Evolutionary conservation across 257 asterid genomes (phyloP).

Genomic region (Solanum rostratum): DNA sequence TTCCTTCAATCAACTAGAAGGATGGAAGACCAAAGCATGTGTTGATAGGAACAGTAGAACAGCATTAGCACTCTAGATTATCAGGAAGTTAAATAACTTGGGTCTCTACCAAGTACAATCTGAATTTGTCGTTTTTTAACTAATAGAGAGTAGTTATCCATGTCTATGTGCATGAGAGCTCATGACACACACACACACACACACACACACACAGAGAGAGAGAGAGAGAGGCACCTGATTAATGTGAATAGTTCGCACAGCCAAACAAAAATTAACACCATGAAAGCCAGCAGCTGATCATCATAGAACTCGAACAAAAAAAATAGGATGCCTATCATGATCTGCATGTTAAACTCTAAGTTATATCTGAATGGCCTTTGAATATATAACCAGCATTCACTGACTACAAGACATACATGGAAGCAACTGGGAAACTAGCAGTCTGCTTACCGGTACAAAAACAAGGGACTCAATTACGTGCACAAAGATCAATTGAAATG

Average conservation of each 20-base stretch:
- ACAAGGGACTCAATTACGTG: conserved; percentile 98
- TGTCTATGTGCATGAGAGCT: neutral
- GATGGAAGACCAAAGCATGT: neutral
- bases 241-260: conserved; percentile 94
- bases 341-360: conserved; percentile 37
- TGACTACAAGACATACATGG: neutral
- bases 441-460: conserved; percentile 81
- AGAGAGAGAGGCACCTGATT: conserved; percentile 60
- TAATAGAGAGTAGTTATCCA: neutral
- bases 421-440: neutral
- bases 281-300: conserved; percentile 93
- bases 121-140: neutral
- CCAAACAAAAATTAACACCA: conserved; percentile 98
- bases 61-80: neutral
- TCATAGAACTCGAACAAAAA: conserved; percentile 97
- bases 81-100: neutral
- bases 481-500: conserved; percentile 94
- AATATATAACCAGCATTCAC: neutral
- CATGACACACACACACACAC: neutral
- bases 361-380: conserved; percentile 6
- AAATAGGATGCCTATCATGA: conserved; percentile 96
- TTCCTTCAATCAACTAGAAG: neutral
- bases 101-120: neutral
- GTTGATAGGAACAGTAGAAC: neutral
- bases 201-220: neutral